phyloP scores from a whole-genome alignment of 2,329 filamentous ascomycete genomes.

The Colletotrichum brevisporum region DNA sequence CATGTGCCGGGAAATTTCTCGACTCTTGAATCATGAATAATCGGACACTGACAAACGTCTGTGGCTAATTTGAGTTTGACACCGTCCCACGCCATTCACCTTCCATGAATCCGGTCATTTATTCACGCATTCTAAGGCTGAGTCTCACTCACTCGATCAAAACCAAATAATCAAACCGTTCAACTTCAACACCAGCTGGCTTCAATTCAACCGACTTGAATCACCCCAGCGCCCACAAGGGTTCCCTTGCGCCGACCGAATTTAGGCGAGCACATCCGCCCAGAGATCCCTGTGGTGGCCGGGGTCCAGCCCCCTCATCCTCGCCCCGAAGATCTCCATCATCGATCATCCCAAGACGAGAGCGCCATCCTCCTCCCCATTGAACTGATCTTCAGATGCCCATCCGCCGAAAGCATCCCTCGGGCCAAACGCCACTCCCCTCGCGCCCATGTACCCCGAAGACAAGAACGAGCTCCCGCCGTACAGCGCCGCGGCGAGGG shows the following conservation, averaged over 20 bases:
- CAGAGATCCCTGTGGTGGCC: neutral
- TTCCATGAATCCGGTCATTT: too few species aligned
- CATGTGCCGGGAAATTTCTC: too few species aligned
- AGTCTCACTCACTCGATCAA: too few species aligned
- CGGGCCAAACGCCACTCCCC: neutral
- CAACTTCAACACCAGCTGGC: too few species aligned
- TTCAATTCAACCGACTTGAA: too few species aligned
- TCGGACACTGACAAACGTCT: too few species aligned
- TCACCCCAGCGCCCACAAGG: neutral
- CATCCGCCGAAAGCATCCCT: neutral
- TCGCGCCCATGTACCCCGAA: constrained; percentile 43
- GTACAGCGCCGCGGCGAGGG: constrained; percentile 53
- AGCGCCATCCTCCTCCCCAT: neutral
- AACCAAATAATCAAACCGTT: too few species aligned
- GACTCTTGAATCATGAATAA: too few species aligned
- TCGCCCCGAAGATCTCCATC: neutral
- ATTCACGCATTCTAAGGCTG: too few species aligned
- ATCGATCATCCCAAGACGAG: neutral
- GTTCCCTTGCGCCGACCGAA: neutral
- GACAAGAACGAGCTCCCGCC: constrained; percentile 61
- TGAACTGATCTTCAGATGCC: neutral
- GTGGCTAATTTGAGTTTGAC: too few species aligned
- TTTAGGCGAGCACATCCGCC: constrained; percentile 17
- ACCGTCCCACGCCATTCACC: too few species aligned
- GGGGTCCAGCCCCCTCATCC: neutral